phyloP scores from a whole-genome alignment of 352 stramenopile species.

The Phytophthora melonis region DNA sequence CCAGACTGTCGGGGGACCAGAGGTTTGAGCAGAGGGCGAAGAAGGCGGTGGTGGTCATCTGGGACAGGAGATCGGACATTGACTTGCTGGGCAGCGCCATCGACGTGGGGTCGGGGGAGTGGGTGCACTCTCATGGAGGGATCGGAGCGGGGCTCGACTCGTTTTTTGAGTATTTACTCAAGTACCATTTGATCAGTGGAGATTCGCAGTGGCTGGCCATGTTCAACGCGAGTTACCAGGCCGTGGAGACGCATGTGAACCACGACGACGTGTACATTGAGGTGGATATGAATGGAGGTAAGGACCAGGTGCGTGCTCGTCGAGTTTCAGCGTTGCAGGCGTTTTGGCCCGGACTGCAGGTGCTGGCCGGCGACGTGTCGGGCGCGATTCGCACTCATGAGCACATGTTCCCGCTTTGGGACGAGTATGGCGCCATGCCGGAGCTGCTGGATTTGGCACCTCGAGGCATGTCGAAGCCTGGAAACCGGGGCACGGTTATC shows the following conservation, averaged over 20 bases:
- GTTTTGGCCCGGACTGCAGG: constrained; percentile 97
- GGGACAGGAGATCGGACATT: constrained; percentile 76
- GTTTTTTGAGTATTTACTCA: constrained; percentile 99
- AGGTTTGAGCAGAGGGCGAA: constrained; percentile 72
- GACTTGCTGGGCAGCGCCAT: constrained; percentile 96
- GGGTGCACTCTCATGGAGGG: constrained; percentile 78
- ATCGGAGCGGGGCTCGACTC: constrained; percentile 96
- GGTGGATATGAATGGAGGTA: constrained; percentile 88
- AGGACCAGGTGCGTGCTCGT: constrained; percentile 59
- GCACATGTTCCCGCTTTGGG: constrained; percentile 95
- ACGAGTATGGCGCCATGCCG: constrained; percentile 95
- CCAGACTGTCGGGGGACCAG: constrained; percentile 66
- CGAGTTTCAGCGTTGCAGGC: constrained; percentile 92
- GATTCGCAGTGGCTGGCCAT: constrained; percentile 93
- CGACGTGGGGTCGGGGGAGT: constrained; percentile 90
- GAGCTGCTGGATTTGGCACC: constrained; percentile 93
- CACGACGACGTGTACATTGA: constrained; percentile 83
- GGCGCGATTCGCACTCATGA: constrained; percentile 93
- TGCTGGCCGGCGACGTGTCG: constrained; percentile 93
- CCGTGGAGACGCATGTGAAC: constrained; percentile 82
- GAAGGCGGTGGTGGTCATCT: constrained; percentile 80
- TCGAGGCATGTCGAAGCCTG: constrained; percentile 34
- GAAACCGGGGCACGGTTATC: constrained; percentile 59
- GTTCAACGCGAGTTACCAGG: constrained; percentile 88
- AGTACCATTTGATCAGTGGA: constrained; percentile 96